A percentile compares a stretch with the other conserved stretches of the same genome.
Evolutionary conservation across 2,329 filamentous ascomycete species (phyloP).

Genomic region (Cytospora chrysosperma): DNA sequence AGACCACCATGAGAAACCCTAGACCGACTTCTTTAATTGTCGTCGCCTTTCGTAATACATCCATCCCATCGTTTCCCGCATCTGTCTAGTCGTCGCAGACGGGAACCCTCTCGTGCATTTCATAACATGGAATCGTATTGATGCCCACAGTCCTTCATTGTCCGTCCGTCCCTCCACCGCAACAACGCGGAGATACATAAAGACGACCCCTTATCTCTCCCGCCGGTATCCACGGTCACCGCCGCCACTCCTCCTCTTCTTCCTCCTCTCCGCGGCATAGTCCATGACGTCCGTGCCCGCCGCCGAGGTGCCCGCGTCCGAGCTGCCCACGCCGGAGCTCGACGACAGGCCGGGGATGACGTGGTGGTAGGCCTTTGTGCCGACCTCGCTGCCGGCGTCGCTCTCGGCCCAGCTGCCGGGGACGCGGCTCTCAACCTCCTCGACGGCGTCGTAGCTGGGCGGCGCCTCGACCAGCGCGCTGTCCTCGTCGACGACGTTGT

Average conservation of each 20-base stretch:
- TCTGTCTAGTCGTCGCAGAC: too few relatives aligned
- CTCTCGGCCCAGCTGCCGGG: conserved; percentile 41
- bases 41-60: neutral
- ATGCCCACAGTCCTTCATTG: neutral
- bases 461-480: conserved; percentile 23
- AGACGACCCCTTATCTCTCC: conserved; percentile 25
- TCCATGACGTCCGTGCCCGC: conserved; percentile 35
- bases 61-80: neutral
- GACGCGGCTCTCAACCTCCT: conserved; percentile 31
- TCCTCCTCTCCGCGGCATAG: conserved; percentile 45
- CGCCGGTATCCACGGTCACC: conserved; percentile 29
- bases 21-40: neutral
- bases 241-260: conserved; percentile 37
- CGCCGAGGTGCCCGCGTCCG: conserved; percentile 27
- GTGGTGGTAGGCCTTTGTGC: conserved; percentile 59
- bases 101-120: neutral
- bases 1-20: neutral
- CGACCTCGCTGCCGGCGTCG: conserved; percentile 48
- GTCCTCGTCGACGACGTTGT: conserved; percentile 22
- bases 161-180: too few relatives aligned
- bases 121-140: neutral
- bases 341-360: conserved; percentile 51
- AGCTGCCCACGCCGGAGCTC: conserved; percentile 5
- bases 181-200: neutral
- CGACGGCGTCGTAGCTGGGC: conserved; percentile 24